phyloP scores from a whole-genome alignment of 345 rosid genomes.

The Brassica juncea region DNA sequence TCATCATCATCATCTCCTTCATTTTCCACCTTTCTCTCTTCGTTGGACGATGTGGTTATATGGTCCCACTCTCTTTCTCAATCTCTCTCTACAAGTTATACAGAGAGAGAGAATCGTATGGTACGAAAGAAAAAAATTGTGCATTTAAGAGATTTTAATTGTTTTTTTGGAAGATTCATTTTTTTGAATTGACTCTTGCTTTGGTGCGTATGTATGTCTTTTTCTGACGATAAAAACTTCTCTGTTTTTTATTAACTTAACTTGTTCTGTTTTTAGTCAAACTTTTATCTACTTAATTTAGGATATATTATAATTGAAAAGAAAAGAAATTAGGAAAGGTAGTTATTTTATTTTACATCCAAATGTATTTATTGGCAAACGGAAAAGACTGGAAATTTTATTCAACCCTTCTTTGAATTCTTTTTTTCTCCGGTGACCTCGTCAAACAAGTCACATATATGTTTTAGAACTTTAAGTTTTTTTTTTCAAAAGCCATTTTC shows the following conservation, averaged over 20 bases:
- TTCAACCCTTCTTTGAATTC: not conserved
- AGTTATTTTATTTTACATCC: not conserved
- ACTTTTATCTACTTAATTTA: not conserved
- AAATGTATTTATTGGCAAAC: not conserved
- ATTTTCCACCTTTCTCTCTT: not conserved
- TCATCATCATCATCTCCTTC: slow-evolving; percentile 11
- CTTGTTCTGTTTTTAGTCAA: not conserved
- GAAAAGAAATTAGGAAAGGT: not conserved
- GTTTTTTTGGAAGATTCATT: slow-evolving; percentile 7
- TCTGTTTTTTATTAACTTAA: not conserved
- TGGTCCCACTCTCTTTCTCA: slow-evolving; percentile 27
- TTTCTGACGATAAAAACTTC: not conserved
- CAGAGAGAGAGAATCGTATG: slow-evolving; percentile 7
- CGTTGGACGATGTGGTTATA: slow-evolving; percentile 22
- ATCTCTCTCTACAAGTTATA: slow-evolving; percentile 6
- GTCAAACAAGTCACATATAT: not conserved
- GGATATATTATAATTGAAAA: not conserved
- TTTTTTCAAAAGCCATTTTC: not conserved
- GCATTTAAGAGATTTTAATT: not conserved
- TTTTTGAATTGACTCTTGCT: slow-evolving; percentile 5
- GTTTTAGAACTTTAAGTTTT: not conserved
- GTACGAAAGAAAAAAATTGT: not conserved
- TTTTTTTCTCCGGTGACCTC: not conserved
- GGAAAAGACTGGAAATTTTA: not conserved
- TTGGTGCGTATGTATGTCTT: not conserved